Evolutionary conservation across 257 asterid species (phyloP).

Genomic region (Nicotiana otophora): DNA sequence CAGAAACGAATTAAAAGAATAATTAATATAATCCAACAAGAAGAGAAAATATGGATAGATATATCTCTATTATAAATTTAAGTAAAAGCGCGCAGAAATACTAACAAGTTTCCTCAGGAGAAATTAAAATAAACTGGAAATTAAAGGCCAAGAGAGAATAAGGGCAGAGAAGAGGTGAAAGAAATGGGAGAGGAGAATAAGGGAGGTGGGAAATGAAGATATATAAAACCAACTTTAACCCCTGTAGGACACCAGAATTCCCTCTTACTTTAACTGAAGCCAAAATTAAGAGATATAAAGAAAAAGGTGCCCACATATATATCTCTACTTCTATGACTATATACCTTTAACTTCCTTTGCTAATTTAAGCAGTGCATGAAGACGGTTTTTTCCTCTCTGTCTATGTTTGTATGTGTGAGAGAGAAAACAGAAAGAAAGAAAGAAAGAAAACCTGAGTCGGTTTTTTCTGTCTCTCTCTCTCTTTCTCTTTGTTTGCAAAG

Average conservation of each 20-base stretch:
- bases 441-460: conserved; percentile 23
- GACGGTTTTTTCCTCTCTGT: conserved; percentile 18
- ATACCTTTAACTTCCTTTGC: conserved; percentile 37
- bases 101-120: not conserved
- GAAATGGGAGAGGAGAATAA: conserved; percentile 12
- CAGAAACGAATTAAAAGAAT: not conserved
- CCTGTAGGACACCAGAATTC: conserved; percentile 45
- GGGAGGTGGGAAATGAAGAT: conserved; percentile 14
- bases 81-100: not conserved
- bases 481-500: conserved; percentile 23
- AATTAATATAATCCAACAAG: not conserved
- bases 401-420: not conserved
- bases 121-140: not conserved
- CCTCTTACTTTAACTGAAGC: conserved; percentile 67
- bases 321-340: not conserved
- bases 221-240: conserved; percentile 44
- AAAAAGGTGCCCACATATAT: conserved; percentile 34
- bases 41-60: not conserved
- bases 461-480: conserved; percentile 12
- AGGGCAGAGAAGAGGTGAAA: not conserved
- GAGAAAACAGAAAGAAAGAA: conserved; percentile 16
- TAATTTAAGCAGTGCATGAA: conserved; percentile 40
- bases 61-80: not conserved
- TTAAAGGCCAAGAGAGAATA: not conserved
- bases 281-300: conserved; percentile 47